Evolutionary conservation across 2,329 filamentous ascomycete genomes (phyloP), one percentile per base, ranked within the genome.

Genomic region (Sporothrix dimorphospora): DNA sequence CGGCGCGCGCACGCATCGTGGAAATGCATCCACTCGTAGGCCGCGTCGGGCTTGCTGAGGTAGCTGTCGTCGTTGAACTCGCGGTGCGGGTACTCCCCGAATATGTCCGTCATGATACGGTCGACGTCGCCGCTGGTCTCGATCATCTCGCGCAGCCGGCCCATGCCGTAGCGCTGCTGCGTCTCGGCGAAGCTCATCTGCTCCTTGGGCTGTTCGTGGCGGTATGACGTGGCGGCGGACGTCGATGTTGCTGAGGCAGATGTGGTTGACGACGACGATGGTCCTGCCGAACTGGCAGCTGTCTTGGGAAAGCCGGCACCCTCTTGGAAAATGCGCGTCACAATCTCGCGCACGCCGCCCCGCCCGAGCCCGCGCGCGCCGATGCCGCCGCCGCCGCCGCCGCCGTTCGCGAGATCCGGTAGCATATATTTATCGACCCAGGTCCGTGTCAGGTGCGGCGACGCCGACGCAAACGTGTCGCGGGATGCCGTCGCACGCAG

Each of bases 11-110:
- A 90, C 0, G 85, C 84, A 77, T 98, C 96, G 81, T 98, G 93
- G 81, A 99, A 98, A 80, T 97, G 86, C 71, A 99, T 88, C 96
- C 96, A 99, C 78, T 98, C 95, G 80, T 97, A 97, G 0, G 93
- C 93, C 79, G 88, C 84, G 75, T 91, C 90, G 0, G 97, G 97
- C 79, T 99, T 99, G 45, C 91, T 92, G 42, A 99, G 89, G 76
- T 93, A 91, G 0, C 91, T 92, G 80, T 99, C 96, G 79, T 99
- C 96, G 82, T 98, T 97, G 81, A 92, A 99, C 24, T 94, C 90
- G 76, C 94, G 92, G 55, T 89, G 90, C 0, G 95, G 94, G 80
- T 97, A 99, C 75, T 92, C 88, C 27, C 92, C 86, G 78, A 98
- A 97, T 77, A 97, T 91, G 74, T 98, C 92, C 21, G 89, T 90